Evolutionary conservation across 164 flowering plant genomes (phyloP), one percentile per base, ranked within the genome.

Genomic region (Kingdonia uniflora): DNA sequence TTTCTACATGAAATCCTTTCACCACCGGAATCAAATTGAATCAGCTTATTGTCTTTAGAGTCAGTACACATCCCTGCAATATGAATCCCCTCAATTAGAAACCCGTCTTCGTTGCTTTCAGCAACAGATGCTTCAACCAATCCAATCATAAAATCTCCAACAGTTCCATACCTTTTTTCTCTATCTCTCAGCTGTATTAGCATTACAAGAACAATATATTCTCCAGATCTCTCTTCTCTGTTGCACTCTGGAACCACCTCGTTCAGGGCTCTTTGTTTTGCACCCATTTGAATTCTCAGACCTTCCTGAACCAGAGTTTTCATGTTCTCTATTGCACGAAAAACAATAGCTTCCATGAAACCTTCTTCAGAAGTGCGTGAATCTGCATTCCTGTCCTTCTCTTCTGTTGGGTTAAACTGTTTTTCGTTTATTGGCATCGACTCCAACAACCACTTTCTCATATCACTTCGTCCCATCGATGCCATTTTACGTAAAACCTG

Each of bases 121-220:
- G 22, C 35, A 37, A 48, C 52, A 37, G 35, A 57, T 10, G 49
- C 60, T 48, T 66, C 59, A 42, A 66, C 56, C 23, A 66, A 49
- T 29, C 70, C 65, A 21, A 66, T 58, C 66, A 66, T 66, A 15
- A 61, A 13, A 5, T 58, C 65, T 16, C 62, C 62, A 35, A 57
- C 51, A 40, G 47, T 35, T 57, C 53, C 29, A 19, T 49, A 42
- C 47, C 24, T 24, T 57, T 61, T 49, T 13, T 23, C 52, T 11
- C 52, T 46, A 29, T 57, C 59, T 53, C 63, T 54, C 53, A 46
- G 1, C 48, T 65, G 69, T 37, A 65, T 49, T 22, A 55, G 63
- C 64, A 65, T 51, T 37, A 45, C 61, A 29, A 49, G 12, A 55
- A 45, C 14, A 17, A 56, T 15, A n/a, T 16, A 21, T 42, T 50